Evolutionary conservation across 352 stramenopile species (phyloP).

Genomic region (Phytophthora sojae): DNA sequence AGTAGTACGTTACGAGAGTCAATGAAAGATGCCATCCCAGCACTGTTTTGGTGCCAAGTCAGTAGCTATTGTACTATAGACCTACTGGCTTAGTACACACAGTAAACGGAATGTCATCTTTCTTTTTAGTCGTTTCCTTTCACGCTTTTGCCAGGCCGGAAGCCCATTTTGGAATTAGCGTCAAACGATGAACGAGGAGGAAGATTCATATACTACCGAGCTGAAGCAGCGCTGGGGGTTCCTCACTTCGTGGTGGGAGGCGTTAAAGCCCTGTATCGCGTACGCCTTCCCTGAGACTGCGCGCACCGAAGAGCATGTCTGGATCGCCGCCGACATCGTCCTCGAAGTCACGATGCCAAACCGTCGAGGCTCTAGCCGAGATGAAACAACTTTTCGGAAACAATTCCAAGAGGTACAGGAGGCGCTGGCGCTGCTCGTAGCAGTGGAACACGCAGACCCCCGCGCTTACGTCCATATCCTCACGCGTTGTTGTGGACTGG

Average conservation of each 20-base stretch:
- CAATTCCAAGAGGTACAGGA: background rate
- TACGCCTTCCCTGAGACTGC: background rate
- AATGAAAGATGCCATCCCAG: too few species aligned
- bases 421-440: background rate
- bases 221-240: background rate
- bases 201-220: background rate
- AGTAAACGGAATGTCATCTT: too few species aligned
- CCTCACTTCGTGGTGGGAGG: background rate
- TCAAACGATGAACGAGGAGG: background rate
- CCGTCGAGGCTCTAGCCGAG: background rate
- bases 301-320: background rate
- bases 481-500: background rate
- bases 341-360: background rate
- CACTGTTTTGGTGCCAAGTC: too few species aligned
- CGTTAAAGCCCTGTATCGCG: background rate
- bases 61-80: too few species aligned
- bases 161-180: too few species aligned
- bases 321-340: background rate
- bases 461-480: background rate
- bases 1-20: too few species aligned
- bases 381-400: background rate
- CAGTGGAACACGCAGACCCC: background rate
- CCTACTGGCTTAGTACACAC: too few species aligned
- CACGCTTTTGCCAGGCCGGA: too few species aligned
- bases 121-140: too few species aligned